A percentile compares a stretch with the other conserved stretches of the same genome.
Conservation (phyloP, 352 stramenopile species). For the Globisporangium yorkense region DNA sequence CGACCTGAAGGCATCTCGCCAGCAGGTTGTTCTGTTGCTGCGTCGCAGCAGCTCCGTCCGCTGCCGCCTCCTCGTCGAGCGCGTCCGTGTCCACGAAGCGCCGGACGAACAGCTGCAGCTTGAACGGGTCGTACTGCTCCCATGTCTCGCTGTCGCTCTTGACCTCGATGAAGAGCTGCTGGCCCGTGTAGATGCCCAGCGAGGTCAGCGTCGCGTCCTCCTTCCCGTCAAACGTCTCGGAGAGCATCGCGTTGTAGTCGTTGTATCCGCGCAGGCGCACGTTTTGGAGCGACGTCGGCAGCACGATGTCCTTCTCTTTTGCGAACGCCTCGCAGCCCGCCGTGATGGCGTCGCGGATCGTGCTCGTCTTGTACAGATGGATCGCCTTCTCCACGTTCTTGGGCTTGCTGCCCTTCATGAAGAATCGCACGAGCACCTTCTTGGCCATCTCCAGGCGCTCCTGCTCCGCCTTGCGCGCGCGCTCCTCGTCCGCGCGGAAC, state of each 20-base stretch:
- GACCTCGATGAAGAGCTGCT: slow-evolving; percentile 67
- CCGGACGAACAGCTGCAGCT: slow-evolving; percentile 69
- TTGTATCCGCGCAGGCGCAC: slow-evolving; percentile 68
- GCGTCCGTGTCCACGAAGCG: slow-evolving; percentile 34
- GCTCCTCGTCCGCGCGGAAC: slow-evolving; percentile 65
- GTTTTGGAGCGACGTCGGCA: slow-evolving; percentile 45
- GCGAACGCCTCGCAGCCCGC: slow-evolving; percentile 47
- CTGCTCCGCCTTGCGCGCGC: slow-evolving; percentile 40
- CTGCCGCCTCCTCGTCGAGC: slow-evolving; percentile 1
- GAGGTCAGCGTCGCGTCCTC: slow-evolving; percentile 49
- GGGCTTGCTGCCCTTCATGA: slow-evolving; percentile 58
- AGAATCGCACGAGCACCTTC: slow-evolving; percentile 75
- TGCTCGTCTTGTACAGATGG: slow-evolving; percentile 71
- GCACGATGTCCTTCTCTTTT: slow-evolving; percentile 39
- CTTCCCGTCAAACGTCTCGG: slow-evolving; percentile 51
- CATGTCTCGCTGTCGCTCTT: slow-evolving; percentile 58
- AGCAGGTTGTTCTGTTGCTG: slow-evolving; percentile 20
- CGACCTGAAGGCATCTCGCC: slow-evolving; percentile 54
- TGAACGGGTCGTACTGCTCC: slow-evolving; percentile 55
- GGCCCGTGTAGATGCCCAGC: slow-evolving; percentile 60
- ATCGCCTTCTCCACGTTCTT: slow-evolving; percentile 70
- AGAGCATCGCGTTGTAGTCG: slow-evolving; percentile 67
- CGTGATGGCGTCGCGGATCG: slow-evolving; percentile 44
- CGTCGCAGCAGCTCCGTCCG: slow-evolving; percentile 7
- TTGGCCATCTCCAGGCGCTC: slow-evolving; percentile 70